Conservation (phyloP, 2,329 filamentous ascomycete genomes). For the Blastomyces emzantsi region DNA sequence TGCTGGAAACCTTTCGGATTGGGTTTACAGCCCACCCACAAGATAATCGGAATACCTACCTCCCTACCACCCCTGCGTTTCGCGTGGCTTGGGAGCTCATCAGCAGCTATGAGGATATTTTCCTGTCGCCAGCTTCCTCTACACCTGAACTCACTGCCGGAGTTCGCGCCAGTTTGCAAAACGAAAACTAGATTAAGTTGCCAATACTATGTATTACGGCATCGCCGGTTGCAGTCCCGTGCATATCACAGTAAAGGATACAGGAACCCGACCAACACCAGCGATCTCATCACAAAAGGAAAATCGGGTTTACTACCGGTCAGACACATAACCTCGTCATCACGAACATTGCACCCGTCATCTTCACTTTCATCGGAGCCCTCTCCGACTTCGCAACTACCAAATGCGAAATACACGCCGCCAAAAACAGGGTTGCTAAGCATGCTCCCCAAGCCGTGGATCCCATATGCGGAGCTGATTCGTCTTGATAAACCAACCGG, state of each 20-base stretch:
- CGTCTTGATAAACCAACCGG: constrained; percentile 46
- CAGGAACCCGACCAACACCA: neutral
- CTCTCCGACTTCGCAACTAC: constrained; percentile 1
- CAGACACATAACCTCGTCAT: constrained; percentile 1
- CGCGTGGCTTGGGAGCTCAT: neutral
- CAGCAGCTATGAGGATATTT: neutral
- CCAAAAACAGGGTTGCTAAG: constrained; percentile 40
- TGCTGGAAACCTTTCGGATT: neutral
- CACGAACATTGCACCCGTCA: neutral
- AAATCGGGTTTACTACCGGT: neutral
- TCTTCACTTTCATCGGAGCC: constrained; percentile 1
- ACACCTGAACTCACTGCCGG: neutral
- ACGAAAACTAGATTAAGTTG: neutral
- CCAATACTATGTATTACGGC: neutral
- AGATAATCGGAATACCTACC: neutral
- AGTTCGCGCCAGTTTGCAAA: constrained; percentile 2
- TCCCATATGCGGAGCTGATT: constrained; percentile 47
- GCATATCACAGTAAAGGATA: neutral
- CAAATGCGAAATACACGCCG: constrained; percentile 32
- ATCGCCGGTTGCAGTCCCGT: neutral
- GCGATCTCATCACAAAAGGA: neutral
- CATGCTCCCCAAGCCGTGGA: constrained; percentile 41
- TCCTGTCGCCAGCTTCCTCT: neutral
- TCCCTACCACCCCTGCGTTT: neutral
- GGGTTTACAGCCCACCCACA: neutral